Evolutionary conservation across 1,284 basidiomycete species (phyloP).

Genomic region (Boletellus dicymbophilus): DNA sequence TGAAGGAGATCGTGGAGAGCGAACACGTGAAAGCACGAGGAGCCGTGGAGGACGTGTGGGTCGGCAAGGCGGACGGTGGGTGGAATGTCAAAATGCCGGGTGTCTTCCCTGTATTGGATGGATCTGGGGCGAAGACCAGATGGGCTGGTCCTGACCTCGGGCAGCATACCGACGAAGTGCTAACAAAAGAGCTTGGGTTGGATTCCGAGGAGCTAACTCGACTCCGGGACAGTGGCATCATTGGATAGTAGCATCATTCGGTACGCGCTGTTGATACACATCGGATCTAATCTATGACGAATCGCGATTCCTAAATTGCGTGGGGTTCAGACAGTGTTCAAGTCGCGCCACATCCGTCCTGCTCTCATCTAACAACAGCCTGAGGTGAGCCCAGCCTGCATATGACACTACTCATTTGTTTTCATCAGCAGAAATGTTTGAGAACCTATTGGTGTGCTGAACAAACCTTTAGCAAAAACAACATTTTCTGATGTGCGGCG

Average conservation of each 20-base stretch:
- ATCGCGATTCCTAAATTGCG: no score
- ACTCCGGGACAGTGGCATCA: slow-evolving; percentile 47
- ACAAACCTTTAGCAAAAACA: no score
- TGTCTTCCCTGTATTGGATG: slow-evolving; percentile 61
- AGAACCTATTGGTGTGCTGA: no score
- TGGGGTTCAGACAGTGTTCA: no score
- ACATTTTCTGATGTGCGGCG: no score
- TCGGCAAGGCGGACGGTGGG: slow-evolving; percentile 39
- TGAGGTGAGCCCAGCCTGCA: no score
- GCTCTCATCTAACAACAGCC: no score
- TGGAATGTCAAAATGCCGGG: slow-evolving; percentile 70
- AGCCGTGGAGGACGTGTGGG: slow-evolving; percentile 58
- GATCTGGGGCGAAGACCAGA: slow-evolving; percentile 52
- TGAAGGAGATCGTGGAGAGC: slow-evolving; percentile 60
- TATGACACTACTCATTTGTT: no score
- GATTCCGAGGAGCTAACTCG: slow-evolving; percentile 41
- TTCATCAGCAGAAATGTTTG: no score
- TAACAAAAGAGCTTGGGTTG: slow-evolving; percentile 52
- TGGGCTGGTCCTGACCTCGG: slow-evolving; percentile 73
- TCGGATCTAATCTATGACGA: no score
- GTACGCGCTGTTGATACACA: no score
- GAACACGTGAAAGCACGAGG: slow-evolving; percentile 59
- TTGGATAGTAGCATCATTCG: slow-evolving; percentile 33
- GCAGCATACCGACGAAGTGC: slow-evolving; percentile 60
- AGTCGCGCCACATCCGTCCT: no score